Evolutionary conservation across 805 yeast species (phyloP), one percentile per base, ranked within the genome.

Genomic region (Wickerhamiella vanderwaltii): DNA sequence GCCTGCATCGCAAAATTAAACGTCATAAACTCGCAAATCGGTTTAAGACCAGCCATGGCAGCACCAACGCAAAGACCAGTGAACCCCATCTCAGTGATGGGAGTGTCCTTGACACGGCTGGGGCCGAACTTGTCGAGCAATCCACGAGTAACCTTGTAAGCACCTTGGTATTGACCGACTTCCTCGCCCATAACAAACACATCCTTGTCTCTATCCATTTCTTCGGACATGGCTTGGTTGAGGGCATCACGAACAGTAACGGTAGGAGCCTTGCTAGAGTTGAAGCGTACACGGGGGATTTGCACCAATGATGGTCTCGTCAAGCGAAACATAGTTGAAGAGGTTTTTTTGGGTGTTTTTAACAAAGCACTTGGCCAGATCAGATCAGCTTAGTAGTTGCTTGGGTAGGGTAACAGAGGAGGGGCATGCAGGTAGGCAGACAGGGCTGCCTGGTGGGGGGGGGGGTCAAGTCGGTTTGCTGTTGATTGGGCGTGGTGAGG

Each of bases 1-100:
- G 98, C 82, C 71, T 91, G 99, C 98, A 91, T 88, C 58, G 99
- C 96, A 63, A 91, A 91, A 75, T 91, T 91, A 71, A 88, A 86
- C 18, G 97, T 88, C 99, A 91, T 91, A 68, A 91, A 91, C 69
- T 91, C 99, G 61, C 91, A 85, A 55, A 91, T 77, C 53, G 99
- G 99, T 67, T 84, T 85, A 61, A 91, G 75, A 39, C 96, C 96
- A 44, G 88, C 85, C 59, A 87, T 75, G n/a, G 95, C 91, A 31
- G 95, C 86, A 64, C 96, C 96, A 35, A 84, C 93, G 55, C 94
- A 79, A 51, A 87, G 67, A 59, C 96, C 96, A 38, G 95, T 77
- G 71, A 87, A 88, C 44, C 99, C 99, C 91, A 91, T 88, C 69
- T 91, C 99, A 43, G 99, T 91, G 64, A 91, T 91, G 50, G 99